Evolutionary conservation across 2,329 filamentous ascomycete species (phyloP), one percentile per base, ranked within the genome.

Genomic region (Talaromyces atroroseus): DNA sequence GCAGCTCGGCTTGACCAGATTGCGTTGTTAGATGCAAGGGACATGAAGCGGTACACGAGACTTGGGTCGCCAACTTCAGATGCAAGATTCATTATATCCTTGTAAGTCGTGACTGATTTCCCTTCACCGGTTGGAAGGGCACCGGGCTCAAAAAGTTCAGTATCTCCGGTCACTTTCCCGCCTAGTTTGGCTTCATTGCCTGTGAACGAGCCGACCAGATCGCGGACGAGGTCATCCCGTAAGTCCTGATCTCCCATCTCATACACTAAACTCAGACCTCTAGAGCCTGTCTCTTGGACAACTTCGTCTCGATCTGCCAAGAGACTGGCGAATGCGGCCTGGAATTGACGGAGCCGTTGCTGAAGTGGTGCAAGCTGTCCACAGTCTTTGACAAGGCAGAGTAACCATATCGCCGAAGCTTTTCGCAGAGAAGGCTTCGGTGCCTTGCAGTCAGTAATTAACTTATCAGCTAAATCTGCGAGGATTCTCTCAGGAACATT

Each of bases 41-140:
- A 92, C 94, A 99, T 99, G 75, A 99, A 97, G 59, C 92, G 90
- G 76, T 99, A 99, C 1, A 97, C 89, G n/a, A 99, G 78, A 63
- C 89, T 92, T 58, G 94, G 92, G 66, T 99, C 92, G 11, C 94
- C 94, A 34, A 96, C 92, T 74, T 99, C 94, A 45, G 92, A 90
- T n/a, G 94, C 94, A 49, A 99, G 78, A 63, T 82, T 94, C 71
- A 99, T 89, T 62, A 99, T 97, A 67, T 99, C 94, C 69, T 95
- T 96, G 76, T 99, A 99, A 0, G 92, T 97, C 0, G 90, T 96
- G 55, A 97, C 83, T 0, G 91, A 91, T 62, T 82, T 90, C 7
- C 91, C 91, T 61, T 96, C 90, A 3, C 92, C 90, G 0, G 92
- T 97, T 0, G 92, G 92, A 12, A 97, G 74, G 2, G 90, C 89